These are phyloP conservation scores for Paramecium sonneborni DNA, from an alignment of 73 alveolate species.

Conservation along the genomic window DNA sequence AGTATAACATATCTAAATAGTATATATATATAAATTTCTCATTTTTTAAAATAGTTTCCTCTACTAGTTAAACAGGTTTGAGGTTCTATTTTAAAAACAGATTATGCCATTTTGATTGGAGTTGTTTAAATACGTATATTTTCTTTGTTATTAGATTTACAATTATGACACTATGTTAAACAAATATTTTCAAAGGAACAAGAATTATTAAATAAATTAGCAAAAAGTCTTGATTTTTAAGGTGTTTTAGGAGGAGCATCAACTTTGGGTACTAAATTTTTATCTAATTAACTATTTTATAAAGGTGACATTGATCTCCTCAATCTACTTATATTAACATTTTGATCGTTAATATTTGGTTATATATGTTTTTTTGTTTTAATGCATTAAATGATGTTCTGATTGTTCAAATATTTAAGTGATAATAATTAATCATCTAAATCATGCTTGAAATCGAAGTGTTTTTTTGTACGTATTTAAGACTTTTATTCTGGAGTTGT, in stretches of 20 bases:
- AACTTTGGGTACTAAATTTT: background rate
- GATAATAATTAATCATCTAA: background rate
- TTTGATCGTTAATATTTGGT: background rate
- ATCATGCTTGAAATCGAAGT: background rate
- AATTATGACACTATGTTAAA: background rate
- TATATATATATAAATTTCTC: background rate
- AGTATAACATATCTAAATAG: background rate
- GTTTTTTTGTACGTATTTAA: background rate
- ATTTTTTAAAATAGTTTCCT: conserved; percentile 9
- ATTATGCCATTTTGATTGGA: background rate
- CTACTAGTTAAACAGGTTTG: background rate
- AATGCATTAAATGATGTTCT: background rate
- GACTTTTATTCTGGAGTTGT: conserved; percentile 19
- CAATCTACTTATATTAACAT: background rate
- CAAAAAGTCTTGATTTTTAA: background rate
- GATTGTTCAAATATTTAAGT: background rate
- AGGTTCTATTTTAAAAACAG: background rate
- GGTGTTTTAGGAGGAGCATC: background rate
- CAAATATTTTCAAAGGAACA: background rate
- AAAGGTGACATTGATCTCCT: background rate
- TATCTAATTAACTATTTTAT: background rate
- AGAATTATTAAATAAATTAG: background rate
- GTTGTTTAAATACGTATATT: background rate
- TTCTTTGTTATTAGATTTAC: conserved; percentile 2
- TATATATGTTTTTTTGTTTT: background rate